Conservation (phyloP, 2,329 filamentous ascomycete genomes). For the Huntiella bhutanensis region DNA sequence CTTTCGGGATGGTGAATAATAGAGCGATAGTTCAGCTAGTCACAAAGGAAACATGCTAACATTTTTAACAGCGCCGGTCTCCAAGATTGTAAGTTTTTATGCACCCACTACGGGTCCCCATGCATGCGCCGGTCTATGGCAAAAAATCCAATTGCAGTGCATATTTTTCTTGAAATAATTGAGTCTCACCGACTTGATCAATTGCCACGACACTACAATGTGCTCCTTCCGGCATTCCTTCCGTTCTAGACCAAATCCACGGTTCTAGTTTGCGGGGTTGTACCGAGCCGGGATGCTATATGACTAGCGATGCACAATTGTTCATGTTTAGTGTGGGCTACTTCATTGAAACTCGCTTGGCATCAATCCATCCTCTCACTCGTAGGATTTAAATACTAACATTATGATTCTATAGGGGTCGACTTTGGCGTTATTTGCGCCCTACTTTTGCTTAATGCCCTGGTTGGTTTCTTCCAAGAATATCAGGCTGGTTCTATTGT, state of each 20-base stretch:
- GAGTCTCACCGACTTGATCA: too few species aligned
- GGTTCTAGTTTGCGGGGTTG: not conserved
- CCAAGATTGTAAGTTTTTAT: conserved; percentile 9
- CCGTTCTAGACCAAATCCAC: not conserved
- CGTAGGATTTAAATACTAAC: too few species aligned
- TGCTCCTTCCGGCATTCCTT: not conserved
- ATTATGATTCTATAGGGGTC: conserved; percentile 33
- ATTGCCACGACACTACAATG: too few species aligned
- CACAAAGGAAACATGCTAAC: conserved; percentile 1
- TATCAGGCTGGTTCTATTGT: conserved; percentile 81
- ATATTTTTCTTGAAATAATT: too few species aligned
- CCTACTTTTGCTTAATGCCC: conserved; percentile 65
- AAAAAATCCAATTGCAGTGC: too few species aligned
- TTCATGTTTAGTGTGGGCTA: too few species aligned
- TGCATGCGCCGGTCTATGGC: too few species aligned
- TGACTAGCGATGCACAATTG: too few species aligned
- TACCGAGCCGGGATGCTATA: too few species aligned
- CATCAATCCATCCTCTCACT: too few species aligned
- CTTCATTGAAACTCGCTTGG: accelerated
- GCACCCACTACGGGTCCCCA: not conserved
- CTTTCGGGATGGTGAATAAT: too few species aligned
- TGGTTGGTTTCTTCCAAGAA: conserved; percentile 75
- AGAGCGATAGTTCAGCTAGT: too few species aligned
- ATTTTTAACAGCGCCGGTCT: conserved; percentile 10
- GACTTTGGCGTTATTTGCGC: conserved; percentile 84